These are phyloP conservation scores for Biscogniauxia marginata DNA, from an alignment of 2,329 filamentous ascomycete genomes.

Conservation along the genomic window DNA sequence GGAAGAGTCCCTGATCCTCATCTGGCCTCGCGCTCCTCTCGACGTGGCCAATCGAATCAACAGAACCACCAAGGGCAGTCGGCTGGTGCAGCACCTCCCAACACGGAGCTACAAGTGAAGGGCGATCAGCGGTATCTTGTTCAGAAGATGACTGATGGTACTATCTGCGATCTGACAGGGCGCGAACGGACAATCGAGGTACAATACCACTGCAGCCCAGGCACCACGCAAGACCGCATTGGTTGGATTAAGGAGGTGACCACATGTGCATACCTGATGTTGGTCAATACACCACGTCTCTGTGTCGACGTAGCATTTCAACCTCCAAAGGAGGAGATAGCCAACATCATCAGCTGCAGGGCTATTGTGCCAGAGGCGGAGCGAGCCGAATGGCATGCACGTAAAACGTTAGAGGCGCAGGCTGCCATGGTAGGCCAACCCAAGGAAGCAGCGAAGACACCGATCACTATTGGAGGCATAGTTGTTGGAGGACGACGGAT, in stretches of 20 bases:
- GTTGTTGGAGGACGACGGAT: conserved; percentile 51
- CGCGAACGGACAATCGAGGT: conserved; percentile 81
- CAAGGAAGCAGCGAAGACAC: conserved; percentile 22
- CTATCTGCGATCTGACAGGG: conserved; percentile 81
- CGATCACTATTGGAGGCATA: conserved; percentile 50
- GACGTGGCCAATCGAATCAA: conserved; percentile 20
- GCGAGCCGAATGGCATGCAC: conserved; percentile 40
- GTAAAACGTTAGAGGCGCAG: conserved; percentile 38
- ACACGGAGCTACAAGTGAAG: conserved; percentile 72
- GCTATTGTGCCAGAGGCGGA: conserved; percentile 62
- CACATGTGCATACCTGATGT: conserved; percentile 91
- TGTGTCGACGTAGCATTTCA: conserved; percentile 86
- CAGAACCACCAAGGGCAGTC: conserved; percentile 18
- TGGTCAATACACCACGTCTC: conserved; percentile 83
- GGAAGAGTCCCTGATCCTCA: conserved; percentile 53
- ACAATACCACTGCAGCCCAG: conserved; percentile 76
- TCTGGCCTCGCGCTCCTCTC: conserved; percentile 21
- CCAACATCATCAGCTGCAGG: conserved; percentile 74
- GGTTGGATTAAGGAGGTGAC: conserved; percentile 91
- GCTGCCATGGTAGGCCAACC: conserved; percentile 34
- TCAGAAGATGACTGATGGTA: conserved; percentile 76
- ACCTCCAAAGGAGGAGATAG: conserved; percentile 73
- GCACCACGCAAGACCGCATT: conserved; percentile 71
- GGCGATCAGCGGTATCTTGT: conserved; percentile 85
- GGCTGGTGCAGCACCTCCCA: conserved; percentile 34